Base-by-base conservation (phyloP, 164 flowering plant species). In the Stephania cephalantha region DNA sequence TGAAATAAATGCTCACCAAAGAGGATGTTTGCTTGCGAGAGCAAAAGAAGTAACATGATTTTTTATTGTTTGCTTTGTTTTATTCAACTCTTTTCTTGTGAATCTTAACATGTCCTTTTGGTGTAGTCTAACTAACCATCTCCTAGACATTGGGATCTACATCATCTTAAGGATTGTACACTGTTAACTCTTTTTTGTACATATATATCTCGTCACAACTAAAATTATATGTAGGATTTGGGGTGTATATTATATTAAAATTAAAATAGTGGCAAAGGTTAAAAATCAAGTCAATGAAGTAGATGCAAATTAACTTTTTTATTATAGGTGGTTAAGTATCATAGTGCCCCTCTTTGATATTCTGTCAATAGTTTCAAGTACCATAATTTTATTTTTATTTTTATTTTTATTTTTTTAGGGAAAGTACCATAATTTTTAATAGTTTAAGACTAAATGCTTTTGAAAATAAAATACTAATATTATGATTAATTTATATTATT, bases 1-100 rank as follows among this genome's bases (percentile, higher is more conserved):
- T 70, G 64, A 29, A 63, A 31, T 46, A 29, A 63, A 31, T 70
- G 70, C 73, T 72, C 45, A 67, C 35, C 53, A 42, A 53, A 50
- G 25, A 63, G 72, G 50, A 75, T 71, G 75, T 71, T 70, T 73
- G 72, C 70, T 75, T 74, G 78, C 69, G 53, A 61, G 44, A 71
- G 80, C 70, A 64, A 80, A 75, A 75, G 76, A 74, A 31, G 50
- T 70, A 71, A 9, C 9, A 48, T 55, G n/a, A 6, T 75, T n/a
- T 79, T 20, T 6, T 5, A 1, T 35, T 31, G 72, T 64, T 71
- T 70, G 5, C 53, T 52, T 55, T 44, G n/a, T 71, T 58, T 7
- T 15, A 35, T 35, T 0, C 42, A 35, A 35, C 1, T 25, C 13
- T 71, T 9, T 71, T 66, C 35, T 66, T 29, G 17, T 9, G 35